Percentiles rank a stretch among this genome's conserved stretches.
Conservation (phyloP, 805 yeast species). For the Scheffersomyces amazonensis region DNA sequence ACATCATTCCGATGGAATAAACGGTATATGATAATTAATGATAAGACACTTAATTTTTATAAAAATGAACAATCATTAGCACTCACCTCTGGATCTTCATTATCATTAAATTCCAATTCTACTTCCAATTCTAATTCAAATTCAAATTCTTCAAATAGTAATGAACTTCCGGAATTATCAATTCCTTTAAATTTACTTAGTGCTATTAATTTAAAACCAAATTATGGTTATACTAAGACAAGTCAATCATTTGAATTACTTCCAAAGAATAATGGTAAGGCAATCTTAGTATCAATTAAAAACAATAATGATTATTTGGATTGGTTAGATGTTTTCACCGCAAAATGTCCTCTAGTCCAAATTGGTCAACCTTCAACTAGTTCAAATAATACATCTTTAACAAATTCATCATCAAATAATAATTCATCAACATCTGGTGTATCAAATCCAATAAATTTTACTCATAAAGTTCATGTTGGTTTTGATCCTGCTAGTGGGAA, state of each 20-base stretch:
- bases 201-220: conserved; percentile 59
- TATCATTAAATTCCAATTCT: neutral
- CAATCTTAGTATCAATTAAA: conserved; percentile 73
- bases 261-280: conserved; percentile 50
- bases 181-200: conserved; percentile 38
- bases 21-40: conserved; percentile 74
- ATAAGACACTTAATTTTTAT: conserved; percentile 70
- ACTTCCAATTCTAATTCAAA: neutral
- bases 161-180: conserved; percentile 27
- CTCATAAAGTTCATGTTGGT: conserved; percentile 89
- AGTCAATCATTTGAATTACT: conserved; percentile 74
- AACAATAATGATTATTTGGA: conserved; percentile 76
- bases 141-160: neutral
- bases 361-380: conserved; percentile 19
- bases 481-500: conserved; percentile 74
- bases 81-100: neutral
- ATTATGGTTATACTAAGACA: conserved; percentile 33
- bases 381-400: conserved; percentile 1
- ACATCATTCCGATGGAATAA: conserved; percentile 91
- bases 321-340: conserved; percentile 87
- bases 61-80: conserved; percentile 51
- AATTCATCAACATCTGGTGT: conserved; percentile 42
- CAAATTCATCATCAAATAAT: conserved; percentile 1
- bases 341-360: conserved; percentile 65
- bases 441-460: conserved; percentile 90